A percentile compares a stretch with the other conserved stretches of the same genome.
phyloP scores from a whole-genome alignment of 1,284 basidiomycete genomes.

The Grifola frondosa region DNA sequence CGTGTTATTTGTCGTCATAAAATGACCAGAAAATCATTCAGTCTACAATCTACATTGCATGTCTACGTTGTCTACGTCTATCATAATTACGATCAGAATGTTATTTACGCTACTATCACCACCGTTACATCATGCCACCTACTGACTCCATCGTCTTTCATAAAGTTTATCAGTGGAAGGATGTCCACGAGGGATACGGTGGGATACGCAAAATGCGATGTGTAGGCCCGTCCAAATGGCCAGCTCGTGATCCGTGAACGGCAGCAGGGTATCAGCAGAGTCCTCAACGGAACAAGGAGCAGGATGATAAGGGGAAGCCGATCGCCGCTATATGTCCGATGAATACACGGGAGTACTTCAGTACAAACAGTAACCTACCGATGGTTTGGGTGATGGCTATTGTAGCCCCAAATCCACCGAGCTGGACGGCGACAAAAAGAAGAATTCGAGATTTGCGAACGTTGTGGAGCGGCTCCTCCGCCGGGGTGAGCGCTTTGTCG shows the following conservation, averaged over 20 bases:
- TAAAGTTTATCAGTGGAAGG: neutral
- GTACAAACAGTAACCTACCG: conserved; percentile 46
- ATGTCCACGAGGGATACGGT: neutral
- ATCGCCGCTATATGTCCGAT: conserved; percentile 66
- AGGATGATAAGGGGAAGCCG: conserved; percentile 91
- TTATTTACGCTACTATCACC: too few relatives aligned
- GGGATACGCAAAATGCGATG: neutral
- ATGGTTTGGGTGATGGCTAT: conserved; percentile 93
- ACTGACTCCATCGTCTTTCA: conserved; percentile 50
- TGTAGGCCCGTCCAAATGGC: conserved; percentile 84
- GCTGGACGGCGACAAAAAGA: conserved; percentile 80
- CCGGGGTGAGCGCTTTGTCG: conserved; percentile 65
- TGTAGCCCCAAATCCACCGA: conserved; percentile 85
- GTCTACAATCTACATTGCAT: too few relatives aligned
- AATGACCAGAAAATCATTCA: too few relatives aligned
- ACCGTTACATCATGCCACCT: conserved; percentile 29
- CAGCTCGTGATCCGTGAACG: conserved; percentile 82
- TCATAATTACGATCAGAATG: too few relatives aligned
- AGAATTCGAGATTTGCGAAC: conserved; percentile 77
- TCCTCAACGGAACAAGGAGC: conserved; percentile 82
- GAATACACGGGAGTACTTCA: neutral
- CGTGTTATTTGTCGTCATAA: too few relatives aligned
- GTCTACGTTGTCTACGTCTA: too few relatives aligned
- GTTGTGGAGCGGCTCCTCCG: conserved; percentile 67
- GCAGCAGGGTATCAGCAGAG: conserved; percentile 73